Percentiles rank a stretch among this genome's conserved stretches.
Conservation (phyloP, 139 green algal genomes). For the Trebouxia sp. region DNA sequence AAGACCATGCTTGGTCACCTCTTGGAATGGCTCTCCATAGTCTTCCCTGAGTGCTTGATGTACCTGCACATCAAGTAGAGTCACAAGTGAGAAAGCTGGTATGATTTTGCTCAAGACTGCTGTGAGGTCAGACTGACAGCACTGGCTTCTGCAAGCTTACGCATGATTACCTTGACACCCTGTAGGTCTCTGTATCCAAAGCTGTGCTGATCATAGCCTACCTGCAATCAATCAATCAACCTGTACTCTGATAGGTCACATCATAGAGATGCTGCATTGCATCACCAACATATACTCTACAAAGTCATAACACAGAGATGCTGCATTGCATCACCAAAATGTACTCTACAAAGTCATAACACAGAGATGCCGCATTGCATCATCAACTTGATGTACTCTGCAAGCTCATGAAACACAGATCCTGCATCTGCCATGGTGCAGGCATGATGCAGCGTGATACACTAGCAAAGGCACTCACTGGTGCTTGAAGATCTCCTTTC, state of each 20-base stretch:
- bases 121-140: too few relatives aligned
- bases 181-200: constrained; percentile 77
- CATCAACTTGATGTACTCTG: neutral
- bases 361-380: neutral
- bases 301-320: neutral
- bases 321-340: neutral
- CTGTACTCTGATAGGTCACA: neutral
- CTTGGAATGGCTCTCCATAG: constrained; percentile 51
- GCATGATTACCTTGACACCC: constrained; percentile 73
- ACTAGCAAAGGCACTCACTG: constrained; percentile 46
- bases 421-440: neutral
- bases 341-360: neutral
- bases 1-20: too few relatives aligned
- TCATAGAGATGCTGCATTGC: neutral
- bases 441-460: neutral
- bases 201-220: constrained; percentile 71
- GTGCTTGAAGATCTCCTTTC: constrained; percentile 78
- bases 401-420: neutral
- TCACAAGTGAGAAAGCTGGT: too few relatives aligned
- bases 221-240: constrained; percentile 4
- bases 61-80: too few relatives aligned
- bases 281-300: neutral
- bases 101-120: too few relatives aligned
- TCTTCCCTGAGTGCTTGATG: constrained; percentile 45
- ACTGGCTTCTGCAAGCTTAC: too few relatives aligned